Conservation (phyloP, 495 filamentous ascomycete genomes). For the Xylaria bambusicola region DNA sequence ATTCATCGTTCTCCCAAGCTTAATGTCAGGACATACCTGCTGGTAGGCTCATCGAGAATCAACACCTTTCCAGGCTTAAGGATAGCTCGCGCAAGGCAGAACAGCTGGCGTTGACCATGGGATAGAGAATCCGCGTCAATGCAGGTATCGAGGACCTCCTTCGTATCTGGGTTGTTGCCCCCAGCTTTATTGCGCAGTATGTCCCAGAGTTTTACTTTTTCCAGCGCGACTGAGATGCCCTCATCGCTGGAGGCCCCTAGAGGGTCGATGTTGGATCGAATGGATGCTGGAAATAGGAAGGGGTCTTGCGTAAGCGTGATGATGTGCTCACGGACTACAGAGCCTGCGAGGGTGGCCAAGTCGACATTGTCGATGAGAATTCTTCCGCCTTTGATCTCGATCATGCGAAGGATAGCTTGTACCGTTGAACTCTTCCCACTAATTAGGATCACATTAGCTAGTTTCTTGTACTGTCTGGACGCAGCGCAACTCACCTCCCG, state of each 20-base stretch:
- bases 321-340: conserved; percentile 32
- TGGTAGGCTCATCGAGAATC: conserved; percentile 47
- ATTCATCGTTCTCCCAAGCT: not conserved
- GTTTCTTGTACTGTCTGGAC: not conserved
- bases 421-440: conserved; percentile 46
- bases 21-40: conserved; percentile 12
- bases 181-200: not conserved
- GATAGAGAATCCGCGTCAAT: conserved; percentile 42
- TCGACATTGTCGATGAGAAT: conserved; percentile 48
- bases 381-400: conserved; percentile 34
- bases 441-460: not conserved
- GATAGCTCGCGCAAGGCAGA: conserved; percentile 43
- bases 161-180: conserved; percentile 32
- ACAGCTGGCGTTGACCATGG: conserved; percentile 51
- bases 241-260: conserved; percentile 1
- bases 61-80: conserved; percentile 37
- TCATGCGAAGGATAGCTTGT: conserved; percentile 38
- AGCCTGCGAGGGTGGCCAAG: conserved; percentile 32
- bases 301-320: conserved; percentile 49
- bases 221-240: not conserved
- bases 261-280: conserved; percentile 49
- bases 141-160: conserved; percentile 25
- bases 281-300: conserved; percentile 41
- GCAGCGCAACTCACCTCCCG: conserved; percentile 35
- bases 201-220: conserved; percentile 9